Percentiles rank a stretch among this genome's conserved stretches.
These are phyloP conservation scores for Globisporangium spiculum DNA, from an alignment of 352 stramenopile species.

Conservation along the genomic window DNA sequence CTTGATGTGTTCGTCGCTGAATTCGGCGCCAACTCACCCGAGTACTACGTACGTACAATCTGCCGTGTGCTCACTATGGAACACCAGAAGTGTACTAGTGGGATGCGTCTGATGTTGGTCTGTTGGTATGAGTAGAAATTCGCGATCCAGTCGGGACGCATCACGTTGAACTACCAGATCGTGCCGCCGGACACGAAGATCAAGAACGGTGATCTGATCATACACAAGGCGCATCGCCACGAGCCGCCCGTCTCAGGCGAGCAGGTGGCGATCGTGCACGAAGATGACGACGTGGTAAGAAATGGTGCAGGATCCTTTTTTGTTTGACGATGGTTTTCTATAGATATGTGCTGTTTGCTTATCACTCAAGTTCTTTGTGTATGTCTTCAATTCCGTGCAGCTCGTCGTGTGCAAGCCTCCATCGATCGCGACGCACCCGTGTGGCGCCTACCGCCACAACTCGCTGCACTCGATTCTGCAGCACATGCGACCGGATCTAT, in stretches of 20 bases:
- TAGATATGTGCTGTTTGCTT: neutral
- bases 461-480: slow-evolving; percentile 87
- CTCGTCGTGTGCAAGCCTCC: slow-evolving; percentile 88
- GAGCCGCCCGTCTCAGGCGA: slow-evolving; percentile 92
- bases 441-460: slow-evolving; percentile 95
- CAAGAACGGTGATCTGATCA: slow-evolving; percentile 92
- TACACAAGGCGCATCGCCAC: slow-evolving; percentile 95
- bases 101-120: too few species aligned
- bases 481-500: slow-evolving; percentile 64
- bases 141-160: slow-evolving; percentile 92
- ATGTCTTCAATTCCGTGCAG: slow-evolving; percentile 20
- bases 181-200: slow-evolving; percentile 80
- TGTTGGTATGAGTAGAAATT: slow-evolving; percentile 52
- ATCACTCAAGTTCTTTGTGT: neutral
- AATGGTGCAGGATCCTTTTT: neutral
- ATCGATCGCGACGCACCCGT: slow-evolving; percentile 94
- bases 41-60: slow-evolving; percentile 72
- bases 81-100: neutral
- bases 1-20: slow-evolving; percentile 90
- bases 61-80: neutral
- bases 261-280: slow-evolving; percentile 72
- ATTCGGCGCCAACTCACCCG: slow-evolving; percentile 79
- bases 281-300: slow-evolving; percentile 61
- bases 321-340: neutral
- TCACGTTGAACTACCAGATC: slow-evolving; percentile 90